These are phyloP conservation scores for Xanthoconium stramineum DNA, from an alignment of 768 basidiomycete species.

Conservation along the genomic window DNA sequence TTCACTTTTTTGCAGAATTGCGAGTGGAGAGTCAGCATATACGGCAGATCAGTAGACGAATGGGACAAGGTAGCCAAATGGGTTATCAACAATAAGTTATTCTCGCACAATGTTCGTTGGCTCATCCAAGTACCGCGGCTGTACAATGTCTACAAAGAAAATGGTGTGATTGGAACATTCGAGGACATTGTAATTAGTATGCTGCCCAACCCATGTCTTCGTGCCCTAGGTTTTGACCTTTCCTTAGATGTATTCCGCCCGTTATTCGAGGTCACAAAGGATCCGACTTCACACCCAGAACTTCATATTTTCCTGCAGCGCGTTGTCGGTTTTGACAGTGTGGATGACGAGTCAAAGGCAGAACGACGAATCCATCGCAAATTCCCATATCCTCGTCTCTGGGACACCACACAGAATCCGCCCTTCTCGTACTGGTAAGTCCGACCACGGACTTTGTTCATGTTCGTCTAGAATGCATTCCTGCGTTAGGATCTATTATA, in stretches of 20 bases:
- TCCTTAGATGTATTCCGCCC: constrained; percentile 84
- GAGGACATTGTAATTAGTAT: constrained; percentile 87
- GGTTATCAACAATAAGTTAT: constrained; percentile 91
- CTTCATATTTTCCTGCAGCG: constrained; percentile 94
- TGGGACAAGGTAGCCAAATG: constrained; percentile 99
- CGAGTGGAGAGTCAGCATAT: constrained; percentile 97
- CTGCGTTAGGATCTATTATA: constrained; percentile 81
- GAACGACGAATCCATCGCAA: constrained; percentile 91
- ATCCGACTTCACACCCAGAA: constrained; percentile 88
- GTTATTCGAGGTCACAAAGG: constrained; percentile 92
- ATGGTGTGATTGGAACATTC: constrained; percentile 78
- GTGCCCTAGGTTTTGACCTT: not conserved
- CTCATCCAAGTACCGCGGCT: constrained; percentile 92
- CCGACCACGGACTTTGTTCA: not conserved
- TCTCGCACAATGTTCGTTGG: constrained; percentile 97
- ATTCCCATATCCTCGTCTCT: constrained; percentile 86
- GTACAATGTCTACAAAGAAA: constrained; percentile 93
- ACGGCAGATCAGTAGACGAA: constrained; percentile 77
- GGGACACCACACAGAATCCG: constrained; percentile 88
- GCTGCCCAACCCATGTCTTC: constrained; percentile 28
- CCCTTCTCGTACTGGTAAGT: constrained; percentile 93
- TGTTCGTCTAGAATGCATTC: constrained; percentile 1
- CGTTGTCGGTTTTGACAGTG: constrained; percentile 96
- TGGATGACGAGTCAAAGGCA: constrained; percentile 95
- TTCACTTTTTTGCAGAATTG: constrained; percentile 57